Percentiles rank a stretch among this genome's conserved stretches.
phyloP scores from a whole-genome alignment of 192 early-diverging fungal genomes.

The Mortierella alpina region DNA sequence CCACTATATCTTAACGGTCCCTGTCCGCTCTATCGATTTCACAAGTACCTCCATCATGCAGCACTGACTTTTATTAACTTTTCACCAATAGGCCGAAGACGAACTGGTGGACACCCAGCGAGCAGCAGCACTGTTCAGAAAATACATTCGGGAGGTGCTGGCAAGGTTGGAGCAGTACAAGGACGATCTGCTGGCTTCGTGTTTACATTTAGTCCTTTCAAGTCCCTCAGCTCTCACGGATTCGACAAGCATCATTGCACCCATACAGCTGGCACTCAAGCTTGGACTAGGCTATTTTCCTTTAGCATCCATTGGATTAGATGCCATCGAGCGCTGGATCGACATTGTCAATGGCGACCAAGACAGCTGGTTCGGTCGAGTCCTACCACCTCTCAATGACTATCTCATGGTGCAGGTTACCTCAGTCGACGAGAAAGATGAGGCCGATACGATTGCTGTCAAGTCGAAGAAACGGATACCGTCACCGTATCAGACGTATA shows the following conservation, averaged over 20 bases:
- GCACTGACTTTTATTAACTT: neutral
- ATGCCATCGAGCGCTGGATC: constrained; percentile 70
- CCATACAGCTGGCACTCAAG: constrained; percentile 72
- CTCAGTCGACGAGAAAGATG: constrained; percentile 14
- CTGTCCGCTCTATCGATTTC: neutral
- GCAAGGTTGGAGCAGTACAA: constrained; percentile 73
- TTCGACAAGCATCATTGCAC: constrained; percentile 59
- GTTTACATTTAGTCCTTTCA: constrained; percentile 71
- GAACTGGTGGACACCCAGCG: constrained; percentile 18
- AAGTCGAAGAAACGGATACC: constrained; percentile 12
- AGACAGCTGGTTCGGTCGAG: constrained; percentile 38
- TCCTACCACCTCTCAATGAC: constrained; percentile 73
- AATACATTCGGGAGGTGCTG: constrained; percentile 70
- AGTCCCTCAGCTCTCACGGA: constrained; percentile 68
- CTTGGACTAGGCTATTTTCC: constrained; percentile 74
- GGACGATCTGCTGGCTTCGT: constrained; percentile 79
- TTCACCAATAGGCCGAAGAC: constrained; percentile 5
- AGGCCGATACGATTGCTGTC: neutral
- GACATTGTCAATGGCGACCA: constrained; percentile 41
- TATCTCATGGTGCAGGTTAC: constrained; percentile 70
- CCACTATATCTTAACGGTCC: neutral
- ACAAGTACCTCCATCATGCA: neutral
- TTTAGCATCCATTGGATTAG: constrained; percentile 69
- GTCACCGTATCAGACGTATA: constrained; percentile 9
- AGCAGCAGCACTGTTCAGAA: constrained; percentile 58